A percentile compares a stretch with the other conserved stretches of the same genome.
Evolutionary conservation across 768 basidiomycete genomes (phyloP).

Genomic region (Amylocystis lapponica): DNA sequence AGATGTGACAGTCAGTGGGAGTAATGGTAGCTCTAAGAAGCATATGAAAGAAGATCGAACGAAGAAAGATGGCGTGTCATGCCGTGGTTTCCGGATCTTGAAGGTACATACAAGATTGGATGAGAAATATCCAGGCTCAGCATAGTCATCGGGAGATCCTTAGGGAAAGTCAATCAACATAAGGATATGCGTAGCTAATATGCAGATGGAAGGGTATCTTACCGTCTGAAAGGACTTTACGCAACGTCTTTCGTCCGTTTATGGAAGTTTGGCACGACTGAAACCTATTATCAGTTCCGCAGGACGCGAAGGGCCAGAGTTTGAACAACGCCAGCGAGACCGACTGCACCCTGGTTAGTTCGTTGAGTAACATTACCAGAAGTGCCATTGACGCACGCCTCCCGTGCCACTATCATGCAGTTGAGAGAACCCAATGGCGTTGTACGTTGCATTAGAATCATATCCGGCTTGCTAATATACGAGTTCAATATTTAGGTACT

Average conservation of each 20-base stretch:
- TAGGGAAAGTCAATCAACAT: background rate
- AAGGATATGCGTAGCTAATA: background rate
- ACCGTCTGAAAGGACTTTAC: conserved; percentile 50
- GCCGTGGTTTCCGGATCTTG: background rate
- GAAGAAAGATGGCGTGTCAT: background rate
- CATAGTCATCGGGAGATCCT: conserved; percentile 56
- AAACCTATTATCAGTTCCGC: conserved; percentile 31
- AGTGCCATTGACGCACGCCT: conserved; percentile 34
- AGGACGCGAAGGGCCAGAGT: conserved; percentile 47
- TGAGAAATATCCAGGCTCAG: conserved; percentile 63
- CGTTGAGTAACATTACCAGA: background rate
- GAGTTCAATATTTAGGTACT: conserved; percentile 12
- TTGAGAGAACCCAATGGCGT: conserved; percentile 55
- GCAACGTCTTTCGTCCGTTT: conserved; percentile 36
- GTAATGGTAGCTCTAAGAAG: background rate
- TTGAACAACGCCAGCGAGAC: conserved; percentile 60
- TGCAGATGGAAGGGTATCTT: conserved; percentile 1
- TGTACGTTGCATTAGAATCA: conserved; percentile 28
- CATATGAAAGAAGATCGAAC: too few species aligned
- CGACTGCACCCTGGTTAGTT: background rate
- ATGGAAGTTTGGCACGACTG: conserved; percentile 48
- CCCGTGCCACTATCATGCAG: conserved; percentile 60
- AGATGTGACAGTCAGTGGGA: background rate
- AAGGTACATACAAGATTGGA: conserved; percentile 44
- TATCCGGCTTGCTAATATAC: conserved; percentile 38